phyloP scores from a whole-genome alignment of 306 rosid species.

The Trifolium repens region DNA sequence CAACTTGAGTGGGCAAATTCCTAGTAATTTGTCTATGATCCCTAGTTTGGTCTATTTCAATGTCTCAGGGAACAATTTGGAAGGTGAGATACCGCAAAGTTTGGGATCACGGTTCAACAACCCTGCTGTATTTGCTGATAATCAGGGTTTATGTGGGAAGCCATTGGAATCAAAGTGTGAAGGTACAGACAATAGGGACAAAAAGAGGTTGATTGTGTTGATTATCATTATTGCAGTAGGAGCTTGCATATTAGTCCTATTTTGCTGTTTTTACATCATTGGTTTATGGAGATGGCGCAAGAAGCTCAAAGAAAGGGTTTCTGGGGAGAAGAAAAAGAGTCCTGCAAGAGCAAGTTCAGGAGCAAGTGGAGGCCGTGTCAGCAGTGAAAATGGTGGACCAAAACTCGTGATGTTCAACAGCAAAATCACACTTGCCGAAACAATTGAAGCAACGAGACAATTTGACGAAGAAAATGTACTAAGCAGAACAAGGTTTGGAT shows the following conservation, averaged over 20 bases:
- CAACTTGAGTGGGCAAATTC: constrained; percentile 78
- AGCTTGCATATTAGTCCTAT: constrained; percentile 57
- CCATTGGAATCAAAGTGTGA: constrained; percentile 64
- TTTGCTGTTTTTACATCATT: constrained; percentile 89
- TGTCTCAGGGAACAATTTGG: constrained; percentile 71
- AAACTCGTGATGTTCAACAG: constrained; percentile 88
- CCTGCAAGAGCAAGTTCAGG: constrained; percentile 85
- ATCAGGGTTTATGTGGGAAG: constrained; percentile 68
- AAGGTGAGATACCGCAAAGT: constrained; percentile 70
- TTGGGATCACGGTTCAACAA: constrained; percentile 74
- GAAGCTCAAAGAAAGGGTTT: constrained; percentile 64
- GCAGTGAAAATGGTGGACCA: constrained; percentile 86
- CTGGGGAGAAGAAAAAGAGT: constrained; percentile 82
- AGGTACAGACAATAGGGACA: constrained; percentile 36
- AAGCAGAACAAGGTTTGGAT: constrained; percentile 76
- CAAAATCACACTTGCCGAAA: constrained; percentile 86
- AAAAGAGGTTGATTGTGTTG: constrained; percentile 67
- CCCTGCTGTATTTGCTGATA: constrained; percentile 62
- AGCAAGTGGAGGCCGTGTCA: constrained; percentile 84
- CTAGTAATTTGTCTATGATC: constrained; percentile 57
- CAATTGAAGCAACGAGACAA: constrained; percentile 86
- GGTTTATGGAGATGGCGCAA: constrained; percentile 84
- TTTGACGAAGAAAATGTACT: constrained; percentile 96
- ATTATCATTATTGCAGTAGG: constrained; percentile 60
- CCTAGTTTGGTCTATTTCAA: constrained; percentile 64